These are phyloP conservation scores for Alternaria solani DNA, from an alignment of 2,329 filamentous ascomycete genomes.

Conservation along the genomic window DNA sequence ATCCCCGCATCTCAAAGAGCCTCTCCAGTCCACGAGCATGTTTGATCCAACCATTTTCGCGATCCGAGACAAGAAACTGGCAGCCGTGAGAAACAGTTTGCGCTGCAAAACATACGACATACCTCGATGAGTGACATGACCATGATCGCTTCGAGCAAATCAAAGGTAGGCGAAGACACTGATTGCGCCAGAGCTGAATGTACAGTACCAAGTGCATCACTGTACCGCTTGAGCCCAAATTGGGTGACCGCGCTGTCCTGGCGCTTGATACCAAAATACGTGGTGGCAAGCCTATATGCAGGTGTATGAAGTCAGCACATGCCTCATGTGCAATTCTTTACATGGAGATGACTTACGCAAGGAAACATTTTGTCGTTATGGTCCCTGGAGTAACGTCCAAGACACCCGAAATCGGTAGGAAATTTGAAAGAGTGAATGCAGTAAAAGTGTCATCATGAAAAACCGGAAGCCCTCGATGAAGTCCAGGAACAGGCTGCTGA, in stretches of 20 bases:
- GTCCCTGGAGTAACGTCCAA: background rate
- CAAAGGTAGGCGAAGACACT: background rate
- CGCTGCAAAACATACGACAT: background rate
- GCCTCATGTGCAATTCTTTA: too few species aligned
- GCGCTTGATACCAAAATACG: conserved; percentile 6
- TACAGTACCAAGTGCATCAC: background rate
- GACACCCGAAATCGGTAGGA: background rate
- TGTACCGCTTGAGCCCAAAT: conserved; percentile 2
- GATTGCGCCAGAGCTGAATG: background rate
- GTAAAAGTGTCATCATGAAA: background rate
- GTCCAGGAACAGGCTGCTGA: background rate
- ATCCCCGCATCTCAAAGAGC: conserved; percentile 3
- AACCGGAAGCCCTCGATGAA: background rate
- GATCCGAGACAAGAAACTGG: conserved; percentile 5
- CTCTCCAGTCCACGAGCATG: conserved; percentile 7
- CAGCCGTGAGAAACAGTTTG: background rate
- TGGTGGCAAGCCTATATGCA: background rate
- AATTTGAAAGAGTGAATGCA: background rate
- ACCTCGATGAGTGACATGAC: background rate
- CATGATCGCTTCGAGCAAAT: conserved; percentile 3
- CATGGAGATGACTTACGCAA: background rate
- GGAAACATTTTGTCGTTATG: background rate
- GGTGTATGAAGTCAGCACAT: too few species aligned
- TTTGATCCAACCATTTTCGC: conserved; percentile 5
- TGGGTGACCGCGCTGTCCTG: background rate